These are phyloP conservation scores for Pseudogymnoascus sp. DNA, from an alignment of 2,329 filamentous ascomycete species.

Conservation along the genomic window DNA sequence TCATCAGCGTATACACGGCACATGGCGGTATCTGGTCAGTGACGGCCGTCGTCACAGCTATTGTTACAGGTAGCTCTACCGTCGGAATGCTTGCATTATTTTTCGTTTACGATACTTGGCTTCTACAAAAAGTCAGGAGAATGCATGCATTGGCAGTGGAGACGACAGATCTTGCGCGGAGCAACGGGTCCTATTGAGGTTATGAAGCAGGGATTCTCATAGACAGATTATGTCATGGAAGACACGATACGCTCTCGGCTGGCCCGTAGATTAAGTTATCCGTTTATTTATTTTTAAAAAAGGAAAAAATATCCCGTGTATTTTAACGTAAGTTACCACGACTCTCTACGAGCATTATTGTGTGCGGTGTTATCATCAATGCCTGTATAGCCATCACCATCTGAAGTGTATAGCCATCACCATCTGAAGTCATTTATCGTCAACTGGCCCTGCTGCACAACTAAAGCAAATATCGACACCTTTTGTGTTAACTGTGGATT, in stretches of 20 bases:
- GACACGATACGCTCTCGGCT: neutral
- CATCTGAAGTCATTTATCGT: too few species aligned
- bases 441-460: too few species aligned
- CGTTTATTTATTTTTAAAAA: neutral
- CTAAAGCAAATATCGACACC: too few species aligned
- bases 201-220: too few species aligned
- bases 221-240: neutral
- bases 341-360: too few species aligned
- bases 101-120: conserved; percentile 24
- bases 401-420: too few species aligned
- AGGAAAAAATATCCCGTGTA: neutral
- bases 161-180: neutral
- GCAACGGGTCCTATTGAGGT: neutral
- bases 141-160: conserved; percentile 22
- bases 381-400: too few species aligned
- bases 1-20: conserved; percentile 23
- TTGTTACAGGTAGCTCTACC: conserved; percentile 20
- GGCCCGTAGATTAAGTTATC: neutral
- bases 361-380: too few species aligned
- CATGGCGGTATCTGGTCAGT: conserved; percentile 21
- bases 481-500: too few species aligned
- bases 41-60: conserved; percentile 24
- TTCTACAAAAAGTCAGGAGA: conserved; percentile 22
- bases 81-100: conserved; percentile 21
- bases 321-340: too few species aligned